phyloP scores from a whole-genome alignment of 441 rosid species.

The Viola pubescens region DNA sequence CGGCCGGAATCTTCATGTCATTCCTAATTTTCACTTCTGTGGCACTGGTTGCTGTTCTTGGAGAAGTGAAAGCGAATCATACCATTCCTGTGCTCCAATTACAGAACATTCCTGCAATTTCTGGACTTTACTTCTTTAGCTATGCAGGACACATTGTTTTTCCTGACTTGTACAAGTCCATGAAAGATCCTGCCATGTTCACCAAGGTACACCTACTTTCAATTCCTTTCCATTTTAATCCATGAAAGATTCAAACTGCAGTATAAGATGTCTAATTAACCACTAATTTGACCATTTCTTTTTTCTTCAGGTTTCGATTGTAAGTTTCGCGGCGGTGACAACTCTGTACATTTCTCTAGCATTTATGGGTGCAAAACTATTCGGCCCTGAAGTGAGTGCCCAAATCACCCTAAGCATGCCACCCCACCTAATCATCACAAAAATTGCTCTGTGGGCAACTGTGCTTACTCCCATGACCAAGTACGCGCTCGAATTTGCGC shows the following conservation, averaged over 20 bases:
- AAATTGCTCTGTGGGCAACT: conserved; percentile 65
- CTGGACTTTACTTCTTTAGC: conserved; percentile 59
- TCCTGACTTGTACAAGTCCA: conserved; percentile 58
- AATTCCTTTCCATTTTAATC: not conserved
- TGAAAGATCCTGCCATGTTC: conserved; percentile 70
- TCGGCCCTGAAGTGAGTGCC: conserved; percentile 45
- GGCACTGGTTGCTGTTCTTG: conserved; percentile 40
- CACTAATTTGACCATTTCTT: not conserved
- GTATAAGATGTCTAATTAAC: not conserved
- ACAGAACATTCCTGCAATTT: conserved; percentile 46
- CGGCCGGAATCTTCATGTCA: conserved; percentile 63
- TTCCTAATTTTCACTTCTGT: conserved; percentile 49
- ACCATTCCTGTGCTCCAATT: conserved; percentile 38
- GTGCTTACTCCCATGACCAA: conserved; percentile 74
- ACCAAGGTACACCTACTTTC: conserved; percentile 38
- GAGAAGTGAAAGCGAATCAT: conserved; percentile 32
- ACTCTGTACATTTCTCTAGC: conserved; percentile 41
- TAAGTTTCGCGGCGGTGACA: conserved; percentile 55
- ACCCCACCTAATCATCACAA: conserved; percentile 36
- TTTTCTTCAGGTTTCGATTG: conserved; percentile 43
- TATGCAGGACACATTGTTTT: conserved; percentile 70
- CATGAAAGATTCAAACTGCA: not conserved
- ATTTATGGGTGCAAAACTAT: conserved; percentile 59
- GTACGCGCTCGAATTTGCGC: conserved; percentile 66
- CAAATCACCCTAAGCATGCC: conserved; percentile 71